phyloP scores from a whole-genome alignment of 352 stramenopile species.

The Globisporangium yorkense region DNA sequence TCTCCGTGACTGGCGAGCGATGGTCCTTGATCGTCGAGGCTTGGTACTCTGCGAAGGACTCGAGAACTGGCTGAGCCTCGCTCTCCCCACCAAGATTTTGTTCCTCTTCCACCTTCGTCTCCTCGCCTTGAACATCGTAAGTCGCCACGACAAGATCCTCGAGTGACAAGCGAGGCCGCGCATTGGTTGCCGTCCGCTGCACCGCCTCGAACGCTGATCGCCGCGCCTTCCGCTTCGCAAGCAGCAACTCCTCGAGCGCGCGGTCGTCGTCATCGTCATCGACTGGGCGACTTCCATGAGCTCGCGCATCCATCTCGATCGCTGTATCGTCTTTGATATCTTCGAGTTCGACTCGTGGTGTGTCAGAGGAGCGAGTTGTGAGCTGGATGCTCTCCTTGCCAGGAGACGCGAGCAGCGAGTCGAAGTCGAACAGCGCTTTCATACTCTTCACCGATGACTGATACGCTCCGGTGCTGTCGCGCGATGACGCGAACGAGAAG shows the following conservation, averaged over 20 bases:
- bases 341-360: neutral
- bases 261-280: slow-evolving; percentile 8
- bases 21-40: neutral
- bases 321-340: neutral
- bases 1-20: neutral
- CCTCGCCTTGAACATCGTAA: neutral
- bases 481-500: slow-evolving; percentile 20
- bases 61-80: neutral
- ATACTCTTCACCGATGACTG: neutral
- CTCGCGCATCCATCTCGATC: neutral
- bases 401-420: slow-evolving; percentile 27
- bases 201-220: neutral
- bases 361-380: neutral
- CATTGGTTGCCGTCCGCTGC: neutral
- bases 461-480: neutral
- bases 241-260: slow-evolving; percentile 4
- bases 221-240: slow-evolving; percentile 10
- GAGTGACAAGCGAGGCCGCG: neutral
- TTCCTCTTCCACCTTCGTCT: neutral
- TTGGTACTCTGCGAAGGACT: neutral
- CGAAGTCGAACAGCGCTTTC: slow-evolving; percentile 44
- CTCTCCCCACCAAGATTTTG: neutral
- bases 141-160: neutral
- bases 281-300: neutral
- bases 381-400: neutral